Evolutionary conservation across 257 asterid genomes (phyloP).

Genomic region (Nicotiana attenuata): DNA sequence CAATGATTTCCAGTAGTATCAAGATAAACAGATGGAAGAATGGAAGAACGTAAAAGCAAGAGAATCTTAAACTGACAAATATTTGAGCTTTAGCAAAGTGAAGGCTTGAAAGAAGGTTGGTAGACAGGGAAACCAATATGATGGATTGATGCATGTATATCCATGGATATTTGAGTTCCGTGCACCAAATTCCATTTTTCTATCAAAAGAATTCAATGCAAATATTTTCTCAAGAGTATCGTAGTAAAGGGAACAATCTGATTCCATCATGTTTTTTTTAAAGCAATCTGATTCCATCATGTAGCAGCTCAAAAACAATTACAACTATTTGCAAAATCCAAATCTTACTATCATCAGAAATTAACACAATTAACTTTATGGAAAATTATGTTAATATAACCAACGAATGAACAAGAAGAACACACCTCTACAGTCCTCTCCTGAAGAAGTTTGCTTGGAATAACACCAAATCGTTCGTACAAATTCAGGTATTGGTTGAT

Average conservation of each 20-base stretch:
- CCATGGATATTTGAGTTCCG: not conserved
- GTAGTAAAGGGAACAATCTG: not conserved
- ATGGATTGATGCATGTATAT: not conserved
- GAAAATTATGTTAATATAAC: not conserved
- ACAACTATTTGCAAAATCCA: not conserved
- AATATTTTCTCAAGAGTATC: not conserved
- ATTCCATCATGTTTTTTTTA: not conserved
- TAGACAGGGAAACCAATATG: not conserved
- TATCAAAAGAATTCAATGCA: not conserved
- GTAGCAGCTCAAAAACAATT: not conserved
- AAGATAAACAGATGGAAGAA: not conserved
- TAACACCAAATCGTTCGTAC: conserved; percentile 57
- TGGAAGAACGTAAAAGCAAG: not conserved
- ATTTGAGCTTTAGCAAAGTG: not conserved
- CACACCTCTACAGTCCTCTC: conserved; percentile 68
- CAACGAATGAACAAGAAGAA: conserved; percentile 11
- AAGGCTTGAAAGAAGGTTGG: not conserved
- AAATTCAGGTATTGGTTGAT: conserved; percentile 67
- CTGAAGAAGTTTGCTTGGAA: conserved; percentile 79
- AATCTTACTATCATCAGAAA: not conserved
- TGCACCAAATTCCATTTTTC: not conserved
- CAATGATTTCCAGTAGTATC: not conserved
- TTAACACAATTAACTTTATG: not conserved
- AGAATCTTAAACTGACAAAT: not conserved
- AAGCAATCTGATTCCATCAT: not conserved